Evolutionary conservation across 305 asterid species (phyloP), one percentile per base, ranked within the genome.

Genomic region (Euphrasia arctica): DNA sequence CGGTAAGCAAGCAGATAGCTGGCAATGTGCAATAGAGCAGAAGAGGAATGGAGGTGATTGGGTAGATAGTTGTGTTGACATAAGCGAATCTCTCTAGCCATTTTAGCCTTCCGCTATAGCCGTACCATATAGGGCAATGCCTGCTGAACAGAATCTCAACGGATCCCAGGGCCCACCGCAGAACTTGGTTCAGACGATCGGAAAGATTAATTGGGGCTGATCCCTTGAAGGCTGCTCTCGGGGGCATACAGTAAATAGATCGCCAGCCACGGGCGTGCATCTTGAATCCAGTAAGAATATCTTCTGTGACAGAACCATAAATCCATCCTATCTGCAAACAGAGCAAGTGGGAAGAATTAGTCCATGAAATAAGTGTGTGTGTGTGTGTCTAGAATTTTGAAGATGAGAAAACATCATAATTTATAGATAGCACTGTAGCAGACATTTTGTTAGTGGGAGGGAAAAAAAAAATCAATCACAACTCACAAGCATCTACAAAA

Each of bases 231-330:
- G 96, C 96, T 27, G 96, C 80, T 63, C 89, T 85, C 9, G 74
- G 70, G 63, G 97, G 97, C 90, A 91, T 91, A 74, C 97, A 91
- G 80, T 91, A 91, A 56, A 91, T 88, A 54, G 97, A 91, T 51
- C 96, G 88, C 97, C 97, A 91, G 29, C 97, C 97, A 73, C 97
- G 96, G n/a, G 97, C 97, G 73, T 91, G 97, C 97, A 91, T 91
- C 83, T 91, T 91, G 74, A 91, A 91, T 76, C 98, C 98, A 31
- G 98, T 91, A 47, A 91, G 95, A 88, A 91, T 91, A 84, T 90
- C 97, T 82, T 89, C 97, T 61, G 97, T 89, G 67, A 88, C 96
- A 22, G 96, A 89, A 64, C 97, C 96, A 62, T 89, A 89, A 71
- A 89, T 89, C 96, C 96, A 89, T 71, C 96, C 96, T 29, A 89